phyloP scores from a whole-genome alignment of 306 rosid species.

The Fragaria nilgerrensis region DNA sequence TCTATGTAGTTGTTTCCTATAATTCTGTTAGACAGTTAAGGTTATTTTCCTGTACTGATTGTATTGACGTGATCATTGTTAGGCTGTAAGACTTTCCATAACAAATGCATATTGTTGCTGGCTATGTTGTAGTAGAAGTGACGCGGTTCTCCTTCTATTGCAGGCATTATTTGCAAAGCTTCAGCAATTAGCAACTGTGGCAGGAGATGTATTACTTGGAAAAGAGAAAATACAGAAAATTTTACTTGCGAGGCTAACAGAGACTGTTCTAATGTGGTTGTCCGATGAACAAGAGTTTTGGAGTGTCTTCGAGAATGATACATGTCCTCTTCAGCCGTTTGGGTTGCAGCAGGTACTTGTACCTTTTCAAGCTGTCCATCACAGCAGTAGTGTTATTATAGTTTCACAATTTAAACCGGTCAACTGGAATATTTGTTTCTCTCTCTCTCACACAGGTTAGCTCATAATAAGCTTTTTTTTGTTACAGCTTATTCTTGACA shows the following conservation, averaged over 20 bases:
- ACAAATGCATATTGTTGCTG: neutral
- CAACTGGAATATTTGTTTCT: neutral
- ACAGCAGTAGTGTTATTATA: neutral
- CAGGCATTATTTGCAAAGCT: slow-evolving; percentile 92
- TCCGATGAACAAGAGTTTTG: slow-evolving; percentile 97
- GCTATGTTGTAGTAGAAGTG: slow-evolving; percentile 20
- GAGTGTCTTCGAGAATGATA: slow-evolving; percentile 74
- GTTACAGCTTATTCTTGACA: slow-evolving; percentile 87
- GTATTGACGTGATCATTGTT: slow-evolving; percentile 7
- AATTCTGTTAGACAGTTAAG: neutral
- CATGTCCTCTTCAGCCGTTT: slow-evolving; percentile 62
- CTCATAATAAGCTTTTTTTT: slow-evolving; percentile 11
- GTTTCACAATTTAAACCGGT: neutral
- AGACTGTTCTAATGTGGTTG: slow-evolving; percentile 96
- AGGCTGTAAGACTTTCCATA: slow-evolving; percentile 5
- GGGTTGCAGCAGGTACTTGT: slow-evolving; percentile 86
- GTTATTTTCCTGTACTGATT: neutral
- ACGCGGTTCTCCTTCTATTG: slow-evolving; percentile 27
- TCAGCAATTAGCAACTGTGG: slow-evolving; percentile 90
- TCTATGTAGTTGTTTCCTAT: neutral
- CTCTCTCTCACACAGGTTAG: neutral
- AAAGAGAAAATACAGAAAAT: slow-evolving; percentile 88
- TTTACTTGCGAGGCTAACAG: slow-evolving; percentile 94
- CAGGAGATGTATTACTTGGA: slow-evolving; percentile 91
- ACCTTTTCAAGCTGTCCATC: slow-evolving; percentile 14